Percentiles rank a stretch among this genome's conserved stretches.
Conservation (phyloP, 225 moss, liverwort and hornwort species). For the Bryum argenteum region DNA sequence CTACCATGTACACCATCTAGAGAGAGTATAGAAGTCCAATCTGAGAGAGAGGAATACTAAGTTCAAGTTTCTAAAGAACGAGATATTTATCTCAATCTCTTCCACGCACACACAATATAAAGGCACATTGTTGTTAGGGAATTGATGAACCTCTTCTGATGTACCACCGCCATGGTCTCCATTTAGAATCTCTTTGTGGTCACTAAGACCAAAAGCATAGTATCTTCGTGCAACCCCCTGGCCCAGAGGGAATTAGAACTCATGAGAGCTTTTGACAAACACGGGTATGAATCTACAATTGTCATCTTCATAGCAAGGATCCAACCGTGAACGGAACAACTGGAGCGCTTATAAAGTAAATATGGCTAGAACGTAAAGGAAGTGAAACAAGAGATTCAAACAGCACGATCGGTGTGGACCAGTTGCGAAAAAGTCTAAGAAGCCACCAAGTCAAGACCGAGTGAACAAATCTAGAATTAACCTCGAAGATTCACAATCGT, state of each 20-base stretch:
- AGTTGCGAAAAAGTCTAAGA: conserved; percentile 25
- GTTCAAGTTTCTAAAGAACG: conserved; percentile 5
- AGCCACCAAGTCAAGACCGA: conserved; percentile 21
- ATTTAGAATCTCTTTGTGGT: conserved; percentile 93
- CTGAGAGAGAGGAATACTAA: conserved; percentile 12
- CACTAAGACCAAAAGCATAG: conserved; percentile 86
- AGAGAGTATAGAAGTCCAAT: neutral
- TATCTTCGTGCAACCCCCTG: conserved; percentile 86
- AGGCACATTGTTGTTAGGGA: conserved; percentile 10
- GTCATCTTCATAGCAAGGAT: neutral
- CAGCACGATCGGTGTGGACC: conserved; percentile 21
- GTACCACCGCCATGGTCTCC: conserved; percentile 99
- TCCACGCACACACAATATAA: conserved; percentile 19
- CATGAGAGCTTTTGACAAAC: neutral
- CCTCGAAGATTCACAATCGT: conserved; percentile 27
- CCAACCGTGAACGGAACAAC: conserved; percentile 1
- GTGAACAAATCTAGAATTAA: conserved; percentile 24
- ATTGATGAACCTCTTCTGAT: conserved; percentile 75
- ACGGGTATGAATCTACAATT: neutral
- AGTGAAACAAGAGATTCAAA: conserved; percentile 28
- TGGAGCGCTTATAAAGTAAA: conserved; percentile 22
- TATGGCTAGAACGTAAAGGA: conserved; percentile 44
- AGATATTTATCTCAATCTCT: conserved; percentile 12
- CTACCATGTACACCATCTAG: conserved; percentile 20
- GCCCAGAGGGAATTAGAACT: conserved; percentile 46